Evolutionary conservation across 116 monocot species (phyloP).

Genomic region (Thalassia testudinum): DNA sequence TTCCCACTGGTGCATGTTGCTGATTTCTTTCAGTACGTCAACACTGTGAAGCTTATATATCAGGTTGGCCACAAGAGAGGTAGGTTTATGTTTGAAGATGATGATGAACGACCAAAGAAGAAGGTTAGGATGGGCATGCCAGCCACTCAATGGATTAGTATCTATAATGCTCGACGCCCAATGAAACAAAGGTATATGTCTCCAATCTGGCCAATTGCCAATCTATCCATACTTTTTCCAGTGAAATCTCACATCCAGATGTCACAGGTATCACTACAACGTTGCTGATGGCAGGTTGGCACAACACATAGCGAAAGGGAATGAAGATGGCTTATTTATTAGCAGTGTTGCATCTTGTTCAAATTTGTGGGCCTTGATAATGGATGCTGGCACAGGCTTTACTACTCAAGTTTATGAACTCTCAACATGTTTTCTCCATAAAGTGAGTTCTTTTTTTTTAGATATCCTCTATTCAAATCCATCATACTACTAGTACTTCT

Average conservation of each 20-base stretch:
- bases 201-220: no score
- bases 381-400: constrained; percentile 97
- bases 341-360: constrained; percentile 74
- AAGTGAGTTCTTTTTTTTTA: constrained; percentile 28
- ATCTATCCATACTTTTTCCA: no score
- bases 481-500: no score
- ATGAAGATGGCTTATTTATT: constrained; percentile 89
- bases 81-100: constrained; percentile 62
- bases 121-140: constrained; percentile 87
- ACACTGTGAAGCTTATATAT: constrained; percentile 57
- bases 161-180: constrained; percentile 75
- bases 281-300: constrained; percentile 75
- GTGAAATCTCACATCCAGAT: background rate
- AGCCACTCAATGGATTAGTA: constrained; percentile 94
- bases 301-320: constrained; percentile 95
- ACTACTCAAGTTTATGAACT: constrained; percentile 79
- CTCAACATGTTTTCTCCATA: constrained; percentile 74
- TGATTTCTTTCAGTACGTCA: background rate
- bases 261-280: constrained; percentile 89
- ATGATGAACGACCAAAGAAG: constrained; percentile 84
- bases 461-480: no score
- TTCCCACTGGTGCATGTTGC: background rate
- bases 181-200: constrained; percentile 82
- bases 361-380: constrained; percentile 90
- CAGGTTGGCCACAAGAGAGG: constrained; percentile 98